A percentile compares a stretch with the other conserved stretches of the same genome.
Conservation (phyloP, 1,284 basidiomycete genomes). For the Tilletia walkeri region DNA sequence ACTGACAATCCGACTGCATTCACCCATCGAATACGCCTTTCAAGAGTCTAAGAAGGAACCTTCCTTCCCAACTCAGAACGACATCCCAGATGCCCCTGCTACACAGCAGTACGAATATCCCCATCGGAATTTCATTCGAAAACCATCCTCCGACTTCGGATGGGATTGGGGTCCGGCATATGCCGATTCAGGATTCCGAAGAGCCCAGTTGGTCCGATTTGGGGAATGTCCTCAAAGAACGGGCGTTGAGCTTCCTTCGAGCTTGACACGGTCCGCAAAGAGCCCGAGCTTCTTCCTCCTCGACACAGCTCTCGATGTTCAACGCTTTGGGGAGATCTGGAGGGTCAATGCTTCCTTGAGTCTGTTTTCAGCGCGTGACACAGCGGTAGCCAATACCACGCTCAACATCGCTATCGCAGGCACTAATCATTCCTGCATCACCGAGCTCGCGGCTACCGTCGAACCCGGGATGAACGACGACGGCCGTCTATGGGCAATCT, state of each 20-base stretch:
- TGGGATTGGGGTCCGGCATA: slow-evolving; percentile 50
- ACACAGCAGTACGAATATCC: slow-evolving; percentile 35
- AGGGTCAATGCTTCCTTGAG: background rate
- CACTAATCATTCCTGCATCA: background rate
- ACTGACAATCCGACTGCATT: slow-evolving; percentile 32
- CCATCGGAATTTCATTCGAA: slow-evolving; percentile 41
- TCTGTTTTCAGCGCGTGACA: background rate
- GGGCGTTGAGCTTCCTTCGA: background rate
- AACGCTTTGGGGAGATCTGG: background rate
- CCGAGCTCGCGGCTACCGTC: background rate
- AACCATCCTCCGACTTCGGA: slow-evolving; percentile 45
- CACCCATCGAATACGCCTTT: slow-evolving; percentile 24
- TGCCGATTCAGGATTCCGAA: slow-evolving; percentile 8
- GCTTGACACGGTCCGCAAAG: background rate
- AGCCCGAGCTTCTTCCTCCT: background rate
- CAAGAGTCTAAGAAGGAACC: slow-evolving; percentile 25
- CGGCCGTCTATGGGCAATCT: background rate
- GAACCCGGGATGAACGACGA: slow-evolving; percentile 3
- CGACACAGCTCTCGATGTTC: slow-evolving; percentile 2
- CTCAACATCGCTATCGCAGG: background rate
- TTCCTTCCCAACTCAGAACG: slow-evolving; percentile 28
- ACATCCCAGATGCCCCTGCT: slow-evolving; percentile 3
- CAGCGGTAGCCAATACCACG: background rate
- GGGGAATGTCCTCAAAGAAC: background rate
- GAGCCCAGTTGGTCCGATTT: background rate